Evolutionary conservation across 2,329 filamentous ascomycete species (phyloP).

Genomic region (Aspergillus pseudonomiae): DNA sequence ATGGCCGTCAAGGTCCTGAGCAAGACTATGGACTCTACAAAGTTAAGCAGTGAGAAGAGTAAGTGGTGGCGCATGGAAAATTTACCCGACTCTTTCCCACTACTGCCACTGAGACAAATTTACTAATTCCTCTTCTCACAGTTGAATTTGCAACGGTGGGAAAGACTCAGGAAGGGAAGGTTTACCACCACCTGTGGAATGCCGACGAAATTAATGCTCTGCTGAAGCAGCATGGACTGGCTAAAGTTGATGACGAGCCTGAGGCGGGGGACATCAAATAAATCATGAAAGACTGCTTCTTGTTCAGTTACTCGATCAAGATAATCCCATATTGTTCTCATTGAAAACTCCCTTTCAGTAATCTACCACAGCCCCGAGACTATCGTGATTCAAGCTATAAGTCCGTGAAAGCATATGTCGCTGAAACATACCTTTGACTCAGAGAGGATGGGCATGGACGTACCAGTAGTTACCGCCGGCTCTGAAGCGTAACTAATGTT

Average conservation of each 20-base stretch:
- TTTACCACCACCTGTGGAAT: conserved; percentile 97
- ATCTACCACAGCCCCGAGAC: conserved; percentile 2
- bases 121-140: conserved; percentile 41
- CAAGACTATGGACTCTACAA: conserved; percentile 99
- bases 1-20: conserved; percentile 98
- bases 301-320: conserved; percentile 32
- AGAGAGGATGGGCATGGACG: conserved; percentile 15
- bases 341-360: conserved; percentile 7
- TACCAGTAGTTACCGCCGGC: conserved; percentile 16
- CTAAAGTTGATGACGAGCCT: conserved; percentile 73
- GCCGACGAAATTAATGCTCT: conserved; percentile 94
- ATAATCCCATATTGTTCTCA: conserved; percentile 29
- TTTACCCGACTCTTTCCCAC: neutral
- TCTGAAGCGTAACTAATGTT: conserved; percentile 30
- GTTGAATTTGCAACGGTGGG: conserved; percentile 99
- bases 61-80: conserved; percentile 45
- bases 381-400: conserved; percentile 14
- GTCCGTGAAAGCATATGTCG: conserved; percentile 2
- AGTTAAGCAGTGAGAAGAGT: conserved; percentile 99
- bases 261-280: conserved; percentile 58
- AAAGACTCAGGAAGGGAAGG: conserved; percentile 90
- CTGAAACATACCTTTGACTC: conserved; percentile 9
- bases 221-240: conserved; percentile 92
- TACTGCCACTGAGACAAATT: neutral
- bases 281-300: conserved; percentile 29